Base-by-base conservation (phyloP, 2,329 filamentous ascomycete species). In the Penicillium sp. region DNA sequence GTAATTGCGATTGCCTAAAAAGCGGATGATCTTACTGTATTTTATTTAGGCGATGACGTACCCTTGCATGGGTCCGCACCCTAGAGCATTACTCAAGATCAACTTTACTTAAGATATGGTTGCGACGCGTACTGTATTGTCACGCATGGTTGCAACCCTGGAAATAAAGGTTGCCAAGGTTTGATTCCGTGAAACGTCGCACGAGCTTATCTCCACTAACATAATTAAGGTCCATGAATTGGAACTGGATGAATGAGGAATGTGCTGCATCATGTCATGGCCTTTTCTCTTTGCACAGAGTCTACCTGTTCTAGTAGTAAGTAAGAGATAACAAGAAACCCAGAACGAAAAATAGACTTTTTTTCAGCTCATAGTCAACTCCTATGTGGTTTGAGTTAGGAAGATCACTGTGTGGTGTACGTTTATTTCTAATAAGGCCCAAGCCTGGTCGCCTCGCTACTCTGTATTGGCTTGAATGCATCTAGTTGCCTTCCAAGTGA, bases 151-250 rank as follows among this genome's bases (percentile, higher is more conserved):
- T 69, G 67, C 56, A 69, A 70, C 67, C 64, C 60, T 69, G 65
- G 52, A 64, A 68, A 63, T 65, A 69, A 68, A 68, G 64, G 56
- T 70, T 67, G 66, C 65, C 67, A 69, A 70, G 65, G 57, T 50
- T 52, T 58, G 48, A 50, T 59, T 64, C 56, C 61, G 69, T 73
- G 71, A 69, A 71, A 73, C 69, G 68, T 71, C 66, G 65, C 69
- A 71, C 69, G 69, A 71, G 70, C 68, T 72, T 70, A 72, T 71
- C 70, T 70, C 69, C 70, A 71, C 68, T 67, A 69, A 65, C 65
- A 72, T 68, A 70, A 69, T 72, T 68, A 70, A 68, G 56, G 64
- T 70, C 61, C 63, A 56, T 53, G 44, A 55, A 54, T 53, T 54
- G 57, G 56, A 45, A 35, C 54, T 55, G 44, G 56, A 59, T 56